Evolutionary conservation across 257 asterid species (phyloP).

Genomic region (Rhazya stricta): DNA sequence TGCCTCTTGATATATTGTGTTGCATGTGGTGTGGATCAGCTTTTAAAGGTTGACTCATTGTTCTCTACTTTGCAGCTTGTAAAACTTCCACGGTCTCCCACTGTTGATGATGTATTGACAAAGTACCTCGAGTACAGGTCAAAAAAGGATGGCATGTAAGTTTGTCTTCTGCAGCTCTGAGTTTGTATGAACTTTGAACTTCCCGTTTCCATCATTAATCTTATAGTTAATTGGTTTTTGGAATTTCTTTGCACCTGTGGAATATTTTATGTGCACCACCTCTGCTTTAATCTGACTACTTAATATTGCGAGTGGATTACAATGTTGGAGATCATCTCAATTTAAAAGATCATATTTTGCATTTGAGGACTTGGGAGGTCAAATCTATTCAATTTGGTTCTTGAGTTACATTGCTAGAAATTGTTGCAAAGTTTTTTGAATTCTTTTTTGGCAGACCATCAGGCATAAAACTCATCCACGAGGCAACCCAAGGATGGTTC

Average conservation of each 20-base stretch:
- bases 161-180: slow-evolving; percentile 9
- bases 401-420: not conserved
- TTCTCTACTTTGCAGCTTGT: slow-evolving; percentile 64
- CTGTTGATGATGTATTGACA: slow-evolving; percentile 69
- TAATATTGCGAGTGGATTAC: not conserved
- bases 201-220: not conserved
- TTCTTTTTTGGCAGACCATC: too few relatives aligned
- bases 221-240: not conserved
- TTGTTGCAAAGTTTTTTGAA: not conserved
- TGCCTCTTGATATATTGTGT: not conserved
- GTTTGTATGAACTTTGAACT: not conserved
- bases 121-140: slow-evolving; percentile 75
- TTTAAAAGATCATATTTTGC: not conserved
- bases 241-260: not conserved
- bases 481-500: not conserved
- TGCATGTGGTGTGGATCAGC: not conserved
- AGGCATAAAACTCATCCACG: too few relatives aligned
- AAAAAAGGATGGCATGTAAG: slow-evolving; percentile 87
- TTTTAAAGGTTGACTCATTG: not conserved
- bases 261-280: not conserved
- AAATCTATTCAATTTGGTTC: not conserved
- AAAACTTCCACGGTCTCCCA: slow-evolving; percentile 87
- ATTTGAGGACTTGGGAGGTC: not conserved
- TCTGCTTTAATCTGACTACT: not conserved
- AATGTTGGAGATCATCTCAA: not conserved